Evolutionary conservation across 768 basidiomycete genomes (phyloP), one percentile per base, ranked within the genome.

Genomic region (Hygrocybe punicea): DNA sequence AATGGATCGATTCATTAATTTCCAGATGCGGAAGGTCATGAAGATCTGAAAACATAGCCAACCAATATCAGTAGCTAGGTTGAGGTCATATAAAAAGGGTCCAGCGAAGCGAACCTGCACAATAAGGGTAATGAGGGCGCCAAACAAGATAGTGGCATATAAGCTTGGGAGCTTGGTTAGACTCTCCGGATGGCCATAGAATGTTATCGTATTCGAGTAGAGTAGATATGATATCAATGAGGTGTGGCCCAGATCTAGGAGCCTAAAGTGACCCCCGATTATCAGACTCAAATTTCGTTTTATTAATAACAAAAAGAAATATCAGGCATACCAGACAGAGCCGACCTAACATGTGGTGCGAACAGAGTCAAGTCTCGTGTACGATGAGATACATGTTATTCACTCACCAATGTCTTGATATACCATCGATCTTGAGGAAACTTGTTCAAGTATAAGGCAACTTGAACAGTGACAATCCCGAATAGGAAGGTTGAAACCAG

Each of bases 401-500:
- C 17, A 4, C 68, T 37, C 48, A 71, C 70, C 57, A 64, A 45
- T 17, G 54, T 14, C 47, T 63, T 67, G 16, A 65, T 55, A 3
- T 19, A 11, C 39, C 58, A 48, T 7, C 46, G 61, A 62, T 69
- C 69, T 2, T 66, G 59, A 16, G 44, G 52, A 55, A 63, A 70
- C 13, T 47, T 53, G 9, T 56, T 25, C 48, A 56, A 65, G 56
- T 71, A 71, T 16, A 62, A 24, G 34, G 57, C 54, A 6, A 52
- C 11, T 39, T 71, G 70, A 23, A 69, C 51, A 11, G 67, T 69
- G 2, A 65, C 57, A 36, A 69, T 59, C 10, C 69, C 69, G 34
- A 69, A 70, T 25, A 70, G 53, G 47, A 63, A 66, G 8, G 60
- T 53, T 1, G 68, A 53, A 14, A 69, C 52, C 37, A 60, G 23